A percentile compares a stretch with the other conserved stretches of the same genome.
phyloP scores from a whole-genome alignment of 164 flowering plant genomes.

The Vitis rotundifolia region DNA sequence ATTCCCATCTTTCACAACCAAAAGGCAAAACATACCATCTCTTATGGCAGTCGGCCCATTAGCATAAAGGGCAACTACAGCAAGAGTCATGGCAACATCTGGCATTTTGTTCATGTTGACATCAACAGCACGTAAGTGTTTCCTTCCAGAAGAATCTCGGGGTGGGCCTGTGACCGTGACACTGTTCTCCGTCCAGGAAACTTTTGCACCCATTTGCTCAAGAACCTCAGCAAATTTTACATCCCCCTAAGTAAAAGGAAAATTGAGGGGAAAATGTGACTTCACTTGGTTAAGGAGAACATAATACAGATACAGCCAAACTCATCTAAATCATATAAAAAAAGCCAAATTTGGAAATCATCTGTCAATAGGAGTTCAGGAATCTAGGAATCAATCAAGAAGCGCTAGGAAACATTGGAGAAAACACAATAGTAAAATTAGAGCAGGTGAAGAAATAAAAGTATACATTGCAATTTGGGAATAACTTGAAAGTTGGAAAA shows the following conservation, averaged over 20 bases:
- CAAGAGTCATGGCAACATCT: slow-evolving; percentile 99
- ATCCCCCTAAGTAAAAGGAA: slow-evolving; percentile 65
- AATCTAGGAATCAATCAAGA: not conserved
- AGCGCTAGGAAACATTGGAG: not conserved
- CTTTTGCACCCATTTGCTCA: slow-evolving; percentile 94
- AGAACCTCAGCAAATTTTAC: slow-evolving; percentile 99
- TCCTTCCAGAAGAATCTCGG: slow-evolving; percentile 50
- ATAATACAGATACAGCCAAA: not conserved
- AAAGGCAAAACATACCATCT: slow-evolving; percentile 60
- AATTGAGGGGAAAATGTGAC: not conserved
- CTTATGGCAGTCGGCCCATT: slow-evolving; percentile 97
- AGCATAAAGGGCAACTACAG: slow-evolving; percentile 95
- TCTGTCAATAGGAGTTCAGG: not conserved
- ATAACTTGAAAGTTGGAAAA: not conserved
- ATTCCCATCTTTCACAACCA: not conserved
- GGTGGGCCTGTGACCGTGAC: slow-evolving; percentile 95
- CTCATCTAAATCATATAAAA: not conserved
- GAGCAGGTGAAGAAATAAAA: not conserved
- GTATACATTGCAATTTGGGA: not conserved
- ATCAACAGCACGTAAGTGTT: slow-evolving; percentile 79
- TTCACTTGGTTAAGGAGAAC: not conserved
- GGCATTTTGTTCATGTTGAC: slow-evolving; percentile 99
- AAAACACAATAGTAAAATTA: not conserved
- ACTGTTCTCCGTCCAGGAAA: slow-evolving; percentile 92
- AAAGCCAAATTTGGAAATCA: not conserved